Evolutionary conservation across 352 stramenopile genomes (phyloP), one percentile per base, ranked within the genome.

Genomic region (Phytopythium aichiense): DNA sequence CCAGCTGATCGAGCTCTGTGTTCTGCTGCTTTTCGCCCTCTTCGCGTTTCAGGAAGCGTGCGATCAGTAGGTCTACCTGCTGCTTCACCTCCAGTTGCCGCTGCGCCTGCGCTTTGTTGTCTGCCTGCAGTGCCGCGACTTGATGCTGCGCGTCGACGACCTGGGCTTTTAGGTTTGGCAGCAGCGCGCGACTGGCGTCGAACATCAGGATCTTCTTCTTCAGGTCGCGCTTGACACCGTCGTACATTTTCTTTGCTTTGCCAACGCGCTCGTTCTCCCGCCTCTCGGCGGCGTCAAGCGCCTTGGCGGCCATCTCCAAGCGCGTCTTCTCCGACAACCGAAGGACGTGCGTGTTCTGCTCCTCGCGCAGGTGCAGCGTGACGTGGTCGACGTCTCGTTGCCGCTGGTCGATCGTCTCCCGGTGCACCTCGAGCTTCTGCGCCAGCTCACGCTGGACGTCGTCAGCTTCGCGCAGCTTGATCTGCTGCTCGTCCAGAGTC

Each of bases 321-420:
- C 82, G 73, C 11, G 76, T 76, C 40, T 91, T 92, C 45, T 94
- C 86, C 3, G 77, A 76, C 35, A 93, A 62, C 5, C 84, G 75
- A 61, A 88, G 64, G 9, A 91, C 77, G 40, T 92, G 86, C 31
- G 83, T 87, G 68, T 94, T 90, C 51, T 92, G 79, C 67, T 96
- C 88, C 25, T 97, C 84, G 11, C 84, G 82, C 23, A 98, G 64
- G 35, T 95, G 91, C 45, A 94, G 66, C 16, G 76, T 91, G 33
- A 98, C 84, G 60, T 93, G 81, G 61, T 96, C 88, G 16, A 97
- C 84, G 67, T 98, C 91, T n/a, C 88, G 87, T 62, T 97, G 87
- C 0, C 91, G 86, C 65, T 98, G 85, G 55, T 96, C 88, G 50
- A 97, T 92, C 49, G 86, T 97, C 8, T 95, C 84, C 40, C 89